Evolutionary conservation across 768 basidiomycete genomes (phyloP).

Genomic region (Harrya chromipes): DNA sequence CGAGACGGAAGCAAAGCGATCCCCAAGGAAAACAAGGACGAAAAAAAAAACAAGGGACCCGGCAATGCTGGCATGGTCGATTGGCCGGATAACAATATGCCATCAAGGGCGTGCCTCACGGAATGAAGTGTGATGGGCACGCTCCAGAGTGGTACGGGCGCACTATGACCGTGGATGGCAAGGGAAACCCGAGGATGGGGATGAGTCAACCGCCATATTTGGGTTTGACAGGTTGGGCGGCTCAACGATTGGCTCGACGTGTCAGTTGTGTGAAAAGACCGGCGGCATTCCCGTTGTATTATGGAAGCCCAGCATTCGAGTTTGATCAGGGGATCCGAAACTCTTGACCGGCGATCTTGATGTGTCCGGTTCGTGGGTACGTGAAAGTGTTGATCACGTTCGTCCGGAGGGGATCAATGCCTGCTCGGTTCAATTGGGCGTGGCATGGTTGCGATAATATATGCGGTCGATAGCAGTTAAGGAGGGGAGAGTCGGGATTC

Average conservation of each 20-base stretch:
- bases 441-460: not conserved
- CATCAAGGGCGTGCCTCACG: not conserved
- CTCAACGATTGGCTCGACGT: slow-evolving; percentile 1
- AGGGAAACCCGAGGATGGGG: not conserved
- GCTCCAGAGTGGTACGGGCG: too few relatives aligned
- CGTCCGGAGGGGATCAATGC: not conserved
- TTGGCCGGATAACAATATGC: not conserved
- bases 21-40: not conserved
- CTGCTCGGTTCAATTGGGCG: not conserved
- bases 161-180: slow-evolving; percentile 10
- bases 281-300: not conserved
- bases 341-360: not conserved
- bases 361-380: not conserved
- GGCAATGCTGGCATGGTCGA: not conserved
- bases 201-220: slow-evolving; percentile 4
- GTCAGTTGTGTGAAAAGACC: slow-evolving; percentile 12
- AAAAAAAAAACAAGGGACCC: not conserved
- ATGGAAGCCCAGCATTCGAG: not conserved
- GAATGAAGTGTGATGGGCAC: not conserved
- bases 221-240: slow-evolving; percentile 1
- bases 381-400: not conserved
- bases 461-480: not conserved
- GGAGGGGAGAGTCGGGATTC: not conserved
- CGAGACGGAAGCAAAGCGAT: not conserved
- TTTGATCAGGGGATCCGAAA: not conserved